Conservation (phyloP, 2,329 filamentous ascomycete species). For the Colletotrichum orbiculare region DNA sequence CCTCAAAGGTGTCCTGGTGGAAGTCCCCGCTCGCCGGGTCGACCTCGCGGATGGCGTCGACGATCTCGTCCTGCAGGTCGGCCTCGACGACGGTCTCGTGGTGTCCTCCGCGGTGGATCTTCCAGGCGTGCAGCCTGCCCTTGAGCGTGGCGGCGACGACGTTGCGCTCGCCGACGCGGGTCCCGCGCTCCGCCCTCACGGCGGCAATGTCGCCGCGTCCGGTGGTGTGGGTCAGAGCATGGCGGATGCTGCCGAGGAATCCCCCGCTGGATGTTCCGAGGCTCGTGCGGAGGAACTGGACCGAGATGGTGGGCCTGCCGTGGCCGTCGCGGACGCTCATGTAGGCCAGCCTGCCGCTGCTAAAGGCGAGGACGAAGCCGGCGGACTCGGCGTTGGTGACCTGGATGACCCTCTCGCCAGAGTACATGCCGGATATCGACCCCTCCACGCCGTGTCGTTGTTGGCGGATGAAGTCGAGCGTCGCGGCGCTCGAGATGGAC, state of each 20-base stretch:
- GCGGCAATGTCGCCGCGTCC: conserved; percentile 84
- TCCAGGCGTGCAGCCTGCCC: conserved; percentile 86
- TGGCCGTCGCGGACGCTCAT: conserved; percentile 87
- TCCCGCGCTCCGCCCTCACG: conserved; percentile 77
- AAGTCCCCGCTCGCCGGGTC: conserved; percentile 61
- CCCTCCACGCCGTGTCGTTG: conserved; percentile 84
- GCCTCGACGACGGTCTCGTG: conserved; percentile 78
- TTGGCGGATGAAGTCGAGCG: conserved; percentile 84
- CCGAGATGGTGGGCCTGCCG: conserved; percentile 82
- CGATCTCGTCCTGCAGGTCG: conserved; percentile 74
- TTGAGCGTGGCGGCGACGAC: conserved; percentile 82
- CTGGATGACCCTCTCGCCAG: conserved; percentile 80
- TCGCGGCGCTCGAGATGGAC: conserved; percentile 88
- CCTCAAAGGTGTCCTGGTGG: conserved; percentile 71
- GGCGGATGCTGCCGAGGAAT: conserved; percentile 84
- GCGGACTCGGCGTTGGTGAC: conserved; percentile 86
- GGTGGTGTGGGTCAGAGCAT: conserved; percentile 76
- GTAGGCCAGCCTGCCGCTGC: conserved; percentile 87
- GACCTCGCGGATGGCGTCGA: conserved; percentile 68
- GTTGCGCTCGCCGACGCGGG: conserved; percentile 84
- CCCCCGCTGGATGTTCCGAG: conserved; percentile 68
- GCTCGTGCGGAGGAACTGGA: conserved; percentile 78
- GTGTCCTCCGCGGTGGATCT: conserved; percentile 87
- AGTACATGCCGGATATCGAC: conserved; percentile 77
- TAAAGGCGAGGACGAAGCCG: conserved; percentile 87